A percentile compares a stretch with the other conserved stretches of the same genome.
Evolutionary conservation across 2,329 filamentous ascomycete genomes (phyloP).

Genomic region (Neophaeococcomyces mojaviensis): DNA sequence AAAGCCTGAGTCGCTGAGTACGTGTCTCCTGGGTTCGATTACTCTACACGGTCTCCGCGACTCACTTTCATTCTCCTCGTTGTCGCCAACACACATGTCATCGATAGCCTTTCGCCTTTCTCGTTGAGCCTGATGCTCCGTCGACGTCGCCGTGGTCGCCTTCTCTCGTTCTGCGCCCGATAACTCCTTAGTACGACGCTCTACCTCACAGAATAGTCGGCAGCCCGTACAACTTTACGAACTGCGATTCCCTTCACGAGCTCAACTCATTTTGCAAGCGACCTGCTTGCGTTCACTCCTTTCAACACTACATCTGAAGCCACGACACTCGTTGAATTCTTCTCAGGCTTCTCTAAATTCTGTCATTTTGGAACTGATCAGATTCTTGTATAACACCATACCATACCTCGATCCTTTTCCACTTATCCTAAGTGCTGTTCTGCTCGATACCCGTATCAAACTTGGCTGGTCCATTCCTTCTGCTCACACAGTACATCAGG

Average conservation of each 20-base stretch:
- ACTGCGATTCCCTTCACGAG: conserved; percentile 9
- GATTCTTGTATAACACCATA: background rate
- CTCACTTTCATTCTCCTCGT: conserved; percentile 3
- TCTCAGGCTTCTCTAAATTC: background rate
- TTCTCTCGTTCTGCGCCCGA: conserved; percentile 22
- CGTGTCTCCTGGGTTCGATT: conserved; percentile 4
- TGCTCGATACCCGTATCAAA: background rate
- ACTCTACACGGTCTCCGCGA: background rate
- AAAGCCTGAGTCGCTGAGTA: background rate
- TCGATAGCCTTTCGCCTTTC: conserved; percentile 12
- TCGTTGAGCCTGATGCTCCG: conserved; percentile 23
- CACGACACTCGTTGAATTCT: background rate
- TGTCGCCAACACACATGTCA: conserved; percentile 3
- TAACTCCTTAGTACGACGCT: conserved; percentile 16
- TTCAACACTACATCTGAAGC: conserved; percentile 3
- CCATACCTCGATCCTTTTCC: background rate
- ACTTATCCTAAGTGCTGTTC: background rate
- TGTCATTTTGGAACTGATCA: too few relatives aligned
- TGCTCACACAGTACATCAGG: background rate
- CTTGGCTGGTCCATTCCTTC: conserved; percentile 7
- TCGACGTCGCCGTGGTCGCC: conserved; percentile 26
- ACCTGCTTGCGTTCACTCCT: conserved; percentile 20
- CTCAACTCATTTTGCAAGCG: conserved; percentile 19
- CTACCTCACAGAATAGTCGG: conserved; percentile 10
- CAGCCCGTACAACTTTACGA: background rate